These are phyloP conservation scores for Polyporus arcularius DNA, from an alignment of 768 basidiomycete species.

Conservation along the genomic window DNA sequence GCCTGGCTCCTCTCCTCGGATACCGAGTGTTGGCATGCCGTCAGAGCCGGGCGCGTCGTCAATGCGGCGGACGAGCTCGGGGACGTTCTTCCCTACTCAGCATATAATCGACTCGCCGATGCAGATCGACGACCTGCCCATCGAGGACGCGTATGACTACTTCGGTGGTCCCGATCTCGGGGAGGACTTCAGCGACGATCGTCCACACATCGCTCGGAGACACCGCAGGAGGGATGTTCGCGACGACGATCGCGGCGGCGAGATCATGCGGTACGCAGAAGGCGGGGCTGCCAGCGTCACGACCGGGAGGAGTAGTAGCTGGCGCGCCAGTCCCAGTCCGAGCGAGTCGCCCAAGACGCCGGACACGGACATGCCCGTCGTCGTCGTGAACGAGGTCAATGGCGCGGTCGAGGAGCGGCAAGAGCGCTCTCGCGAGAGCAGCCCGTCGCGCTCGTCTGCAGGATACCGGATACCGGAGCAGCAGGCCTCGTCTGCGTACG, in stretches of 20 bases:
- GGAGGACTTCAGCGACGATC: conserved; percentile 41
- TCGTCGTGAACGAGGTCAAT: conserved; percentile 38
- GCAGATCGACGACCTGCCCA: conserved; percentile 34
- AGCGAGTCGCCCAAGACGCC: conserved; percentile 5
- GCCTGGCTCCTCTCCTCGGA: conserved; percentile 21
- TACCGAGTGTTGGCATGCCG: conserved; percentile 22
- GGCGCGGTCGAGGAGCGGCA: conserved; percentile 32
- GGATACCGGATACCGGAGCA: not conserved
- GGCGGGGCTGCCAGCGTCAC: conserved; percentile 27
- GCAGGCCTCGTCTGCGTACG: conserved; percentile 4
- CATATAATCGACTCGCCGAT: conserved; percentile 20
- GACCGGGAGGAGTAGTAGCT: conserved; percentile 26
- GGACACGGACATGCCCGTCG: conserved; percentile 27
- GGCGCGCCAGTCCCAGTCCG: conserved; percentile 6
- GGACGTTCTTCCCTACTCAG: conserved; percentile 26
- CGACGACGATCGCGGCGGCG: conserved; percentile 14
- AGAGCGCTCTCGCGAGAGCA: conserved; percentile 31
- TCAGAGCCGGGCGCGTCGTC: conserved; percentile 12
- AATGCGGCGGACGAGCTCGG: conserved; percentile 10
- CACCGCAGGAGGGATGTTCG: conserved; percentile 14
- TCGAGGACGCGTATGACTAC: conserved; percentile 56
- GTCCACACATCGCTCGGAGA: conserved; percentile 6
- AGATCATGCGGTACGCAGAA: conserved; percentile 22
- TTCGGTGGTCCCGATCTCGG: conserved; percentile 61
- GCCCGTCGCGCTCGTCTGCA: conserved; percentile 9